phyloP scores from a whole-genome alignment of 257 asterid species.

The Fraxinus quadrangulata region DNA sequence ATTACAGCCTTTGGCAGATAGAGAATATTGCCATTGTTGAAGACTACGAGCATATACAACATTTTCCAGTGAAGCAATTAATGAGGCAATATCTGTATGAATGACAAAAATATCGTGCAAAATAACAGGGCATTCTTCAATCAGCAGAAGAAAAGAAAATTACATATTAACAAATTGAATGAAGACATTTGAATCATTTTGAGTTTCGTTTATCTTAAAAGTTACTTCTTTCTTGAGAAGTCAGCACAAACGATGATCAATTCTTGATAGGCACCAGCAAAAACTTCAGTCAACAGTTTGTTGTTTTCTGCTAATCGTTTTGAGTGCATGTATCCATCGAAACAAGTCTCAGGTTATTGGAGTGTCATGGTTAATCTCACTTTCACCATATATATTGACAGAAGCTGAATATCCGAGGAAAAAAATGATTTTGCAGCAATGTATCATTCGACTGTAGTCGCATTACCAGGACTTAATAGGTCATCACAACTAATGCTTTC shows the following conservation, averaged over 20 bases:
- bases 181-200: constrained; percentile 35
- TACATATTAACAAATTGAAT: constrained; percentile 56
- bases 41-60: neutral
- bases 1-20: neutral
- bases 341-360: constrained; percentile 42
- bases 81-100: constrained; percentile 30
- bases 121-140: constrained; percentile 28
- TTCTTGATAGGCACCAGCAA: constrained; percentile 22
- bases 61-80: constrained; percentile 9
- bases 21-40: neutral
- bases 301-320: constrained; percentile 24
- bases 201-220: neutral
- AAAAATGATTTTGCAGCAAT: constrained; percentile 3
- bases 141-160: constrained; percentile 29
- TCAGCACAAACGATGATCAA: constrained; percentile 13
- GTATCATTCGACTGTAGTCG: constrained; percentile 37
- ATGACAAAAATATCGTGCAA: constrained; percentile 16
- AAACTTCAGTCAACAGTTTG: constrained; percentile 20
- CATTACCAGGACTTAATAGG: constrained; percentile 41
- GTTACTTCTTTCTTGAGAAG: constrained; percentile 21
- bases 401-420: constrained; percentile 12
- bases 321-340: constrained; percentile 32
- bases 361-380: constrained; percentile 29
- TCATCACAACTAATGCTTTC: constrained; percentile 48
- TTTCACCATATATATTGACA: constrained; percentile 15